These are phyloP conservation scores for Phytopythium mirpurense DNA, from an alignment of 352 stramenopile genomes.

Conservation along the genomic window DNA sequence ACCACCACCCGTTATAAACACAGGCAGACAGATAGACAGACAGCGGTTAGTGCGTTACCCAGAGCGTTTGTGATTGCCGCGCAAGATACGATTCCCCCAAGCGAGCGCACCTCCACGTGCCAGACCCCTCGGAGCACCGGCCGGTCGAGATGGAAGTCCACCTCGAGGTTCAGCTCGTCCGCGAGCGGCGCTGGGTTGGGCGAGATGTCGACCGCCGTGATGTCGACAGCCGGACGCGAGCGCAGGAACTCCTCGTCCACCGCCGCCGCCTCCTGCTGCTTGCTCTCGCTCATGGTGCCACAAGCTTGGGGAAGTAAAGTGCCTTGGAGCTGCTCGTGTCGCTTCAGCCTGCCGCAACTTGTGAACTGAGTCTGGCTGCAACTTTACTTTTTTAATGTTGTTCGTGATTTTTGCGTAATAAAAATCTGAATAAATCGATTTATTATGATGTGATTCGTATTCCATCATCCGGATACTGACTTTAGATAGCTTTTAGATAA, in stretches of 20 bases:
- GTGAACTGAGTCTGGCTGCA: no score
- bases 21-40: not conserved
- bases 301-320: no score
- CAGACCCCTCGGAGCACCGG: slow-evolving; percentile 61
- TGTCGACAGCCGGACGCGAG: slow-evolving; percentile 46
- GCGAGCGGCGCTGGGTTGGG: slow-evolving; percentile 72
- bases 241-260: slow-evolving; percentile 41
- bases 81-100: slow-evolving; percentile 1
- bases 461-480: no score
- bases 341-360: not conserved
- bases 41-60: not conserved
- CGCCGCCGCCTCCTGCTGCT: slow-evolving; percentile 25
- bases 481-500: no score
- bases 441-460: not conserved
- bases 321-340: slow-evolving; percentile 1
- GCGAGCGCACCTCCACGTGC: slow-evolving; percentile 58
- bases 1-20: not conserved
- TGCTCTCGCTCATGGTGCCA: slow-evolving; percentile 77
- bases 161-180: slow-evolving; percentile 75
- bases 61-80: no score
- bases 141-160: slow-evolving; percentile 70
- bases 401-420: no score
- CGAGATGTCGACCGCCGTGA: slow-evolving; percentile 77
- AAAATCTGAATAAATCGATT: no score
- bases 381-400: not conserved